These are phyloP conservation scores for Seminavis robusta DNA, from an alignment of 108 stramenopile genomes.

Conservation along the genomic window DNA sequence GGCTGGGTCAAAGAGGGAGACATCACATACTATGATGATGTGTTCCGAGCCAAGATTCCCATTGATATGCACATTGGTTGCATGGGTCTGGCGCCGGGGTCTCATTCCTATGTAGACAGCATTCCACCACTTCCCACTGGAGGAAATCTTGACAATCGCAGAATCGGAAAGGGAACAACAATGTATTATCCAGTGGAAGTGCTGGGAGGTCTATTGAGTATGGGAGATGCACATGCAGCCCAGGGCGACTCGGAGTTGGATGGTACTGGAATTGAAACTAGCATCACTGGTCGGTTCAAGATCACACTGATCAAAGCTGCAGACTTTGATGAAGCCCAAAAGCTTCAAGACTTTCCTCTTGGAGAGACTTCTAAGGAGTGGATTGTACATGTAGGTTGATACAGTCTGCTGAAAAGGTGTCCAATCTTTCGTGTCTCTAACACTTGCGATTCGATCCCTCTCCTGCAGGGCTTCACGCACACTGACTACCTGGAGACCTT, in stretches of 20 bases:
- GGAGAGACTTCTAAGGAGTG: slow-evolving; percentile 32
- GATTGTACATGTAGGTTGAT: slow-evolving; percentile 44
- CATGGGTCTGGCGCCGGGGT: slow-evolving; percentile 33
- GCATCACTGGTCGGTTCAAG: slow-evolving; percentile 37
- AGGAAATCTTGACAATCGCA: slow-evolving; percentile 22
- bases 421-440: no score
- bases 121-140: slow-evolving; percentile 36
- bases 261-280: slow-evolving; percentile 44
- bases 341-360: slow-evolving; percentile 30
- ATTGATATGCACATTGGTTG: slow-evolving; percentile 31
- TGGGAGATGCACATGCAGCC: slow-evolving; percentile 33
- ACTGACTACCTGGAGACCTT: slow-evolving; percentile 37
- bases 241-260: slow-evolving; percentile 29
- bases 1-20: slow-evolving; percentile 21
- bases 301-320: slow-evolving; percentile 35
- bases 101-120: slow-evolving; percentile 31
- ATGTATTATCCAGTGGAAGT: slow-evolving; percentile 38
- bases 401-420: no score
- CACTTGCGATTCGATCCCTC: background rate
- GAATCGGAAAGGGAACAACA: slow-evolving; percentile 26
- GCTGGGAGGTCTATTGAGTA: slow-evolving; percentile 17
- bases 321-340: slow-evolving; percentile 30
- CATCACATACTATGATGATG: slow-evolving; percentile 31
- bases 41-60: slow-evolving; percentile 30
- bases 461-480: slow-evolving; percentile 20